phyloP scores from a whole-genome alignment of 1,284 basidiomycete genomes.

The Marasmius fiardii region DNA sequence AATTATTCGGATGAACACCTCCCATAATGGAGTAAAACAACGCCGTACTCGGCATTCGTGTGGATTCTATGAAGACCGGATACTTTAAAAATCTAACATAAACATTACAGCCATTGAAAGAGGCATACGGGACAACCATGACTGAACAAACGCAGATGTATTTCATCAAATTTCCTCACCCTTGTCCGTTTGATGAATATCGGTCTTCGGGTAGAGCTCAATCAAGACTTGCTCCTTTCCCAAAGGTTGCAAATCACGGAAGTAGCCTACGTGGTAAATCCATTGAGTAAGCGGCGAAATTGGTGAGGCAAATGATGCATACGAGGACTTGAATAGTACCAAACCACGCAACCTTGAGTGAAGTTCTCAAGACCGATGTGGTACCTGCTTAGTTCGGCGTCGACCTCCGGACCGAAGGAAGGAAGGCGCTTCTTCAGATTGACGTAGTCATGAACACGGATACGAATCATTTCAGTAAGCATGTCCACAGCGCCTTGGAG shows the following conservation, averaged over 20 bases:
- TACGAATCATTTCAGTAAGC: constrained; percentile 38
- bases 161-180: no score
- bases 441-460: constrained; percentile 38
- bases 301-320: not conserved
- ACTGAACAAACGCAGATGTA: no score
- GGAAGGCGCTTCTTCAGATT: constrained; percentile 34
- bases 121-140: no score
- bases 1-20: no score
- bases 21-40: no score
- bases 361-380: constrained; percentile 41
- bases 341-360: constrained; percentile 44
- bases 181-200: not conserved
- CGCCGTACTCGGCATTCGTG: no score
- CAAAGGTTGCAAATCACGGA: not conserved
- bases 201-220: not conserved
- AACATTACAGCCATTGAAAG: no score
- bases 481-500: constrained; percentile 41
- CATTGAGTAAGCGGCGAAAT: not conserved
- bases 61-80: no score
- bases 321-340: constrained; percentile 37
- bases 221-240: not conserved
- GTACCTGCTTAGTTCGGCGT: constrained; percentile 35
- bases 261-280: no score
- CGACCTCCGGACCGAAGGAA: constrained; percentile 39
- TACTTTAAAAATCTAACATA: no score